A percentile compares a stretch with the other conserved stretches of the same genome.
These are phyloP conservation scores for Malbranchea zuffiana DNA, from an alignment of 2,329 filamentous ascomycete genomes.

Conservation along the genomic window DNA sequence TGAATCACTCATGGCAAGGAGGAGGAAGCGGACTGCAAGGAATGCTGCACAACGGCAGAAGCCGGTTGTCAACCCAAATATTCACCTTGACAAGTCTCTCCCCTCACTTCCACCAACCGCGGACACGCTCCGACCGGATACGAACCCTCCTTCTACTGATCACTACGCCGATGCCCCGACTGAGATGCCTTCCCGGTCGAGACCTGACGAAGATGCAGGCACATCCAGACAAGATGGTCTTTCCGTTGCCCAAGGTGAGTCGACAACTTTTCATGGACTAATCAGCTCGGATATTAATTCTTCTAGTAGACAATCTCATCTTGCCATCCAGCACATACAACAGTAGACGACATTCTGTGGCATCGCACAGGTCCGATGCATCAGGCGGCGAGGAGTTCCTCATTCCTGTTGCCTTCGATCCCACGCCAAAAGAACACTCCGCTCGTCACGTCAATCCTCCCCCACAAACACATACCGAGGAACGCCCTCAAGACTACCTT, in stretches of 20 bases:
- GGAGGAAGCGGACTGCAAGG: slow-evolving; percentile 53
- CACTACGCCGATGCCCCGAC: slow-evolving; percentile 49
- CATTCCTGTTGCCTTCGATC: slow-evolving; percentile 65
- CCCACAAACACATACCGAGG: slow-evolving; percentile 27
- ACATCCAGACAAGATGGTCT: slow-evolving; percentile 19
- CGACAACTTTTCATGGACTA: too few species aligned
- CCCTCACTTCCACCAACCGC: slow-evolving; percentile 75
- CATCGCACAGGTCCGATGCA: slow-evolving; percentile 46
- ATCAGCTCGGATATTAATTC: neutral
- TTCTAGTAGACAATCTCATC: slow-evolving; percentile 47
- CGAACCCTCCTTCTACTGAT: slow-evolving; percentile 36
- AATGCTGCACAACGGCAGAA: slow-evolving; percentile 21
- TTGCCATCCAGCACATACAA: slow-evolving; percentile 68
- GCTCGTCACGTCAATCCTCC: slow-evolving; percentile 44
- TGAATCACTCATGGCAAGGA: slow-evolving; percentile 88
- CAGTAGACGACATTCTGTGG: slow-evolving; percentile 62
- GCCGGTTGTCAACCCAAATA: slow-evolving; percentile 22
- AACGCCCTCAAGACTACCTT: slow-evolving; percentile 49
- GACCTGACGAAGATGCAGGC: slow-evolving; percentile 16
- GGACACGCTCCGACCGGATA: slow-evolving; percentile 46
- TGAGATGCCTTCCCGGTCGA: slow-evolving; percentile 19
- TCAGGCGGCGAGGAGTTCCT: slow-evolving; percentile 59
- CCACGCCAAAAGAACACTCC: slow-evolving; percentile 48
- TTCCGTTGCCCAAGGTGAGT: slow-evolving; percentile 20
- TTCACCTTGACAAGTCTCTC: slow-evolving; percentile 80